Evolutionary conservation across 2,329 filamentous ascomycete genomes (phyloP).

Genomic region (Ophiosphaerella herpotricha): DNA sequence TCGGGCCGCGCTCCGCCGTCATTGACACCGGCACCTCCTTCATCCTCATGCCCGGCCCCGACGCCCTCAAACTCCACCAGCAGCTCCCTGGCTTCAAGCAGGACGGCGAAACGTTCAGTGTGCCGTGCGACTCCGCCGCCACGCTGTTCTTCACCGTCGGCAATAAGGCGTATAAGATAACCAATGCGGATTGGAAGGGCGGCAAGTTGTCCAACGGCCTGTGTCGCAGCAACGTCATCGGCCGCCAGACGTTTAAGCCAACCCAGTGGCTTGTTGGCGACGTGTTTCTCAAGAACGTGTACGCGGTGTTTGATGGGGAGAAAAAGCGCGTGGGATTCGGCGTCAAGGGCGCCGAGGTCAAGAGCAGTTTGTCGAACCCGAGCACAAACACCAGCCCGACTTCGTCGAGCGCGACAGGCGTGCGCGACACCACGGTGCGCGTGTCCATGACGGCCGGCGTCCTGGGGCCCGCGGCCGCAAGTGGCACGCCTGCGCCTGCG

Average conservation of each 20-base stretch:
- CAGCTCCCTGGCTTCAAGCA: constrained; percentile 66
- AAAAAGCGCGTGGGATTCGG: constrained; percentile 62
- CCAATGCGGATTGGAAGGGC: constrained; percentile 72
- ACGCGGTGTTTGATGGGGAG: constrained; percentile 81
- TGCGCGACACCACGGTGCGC: too few relatives aligned
- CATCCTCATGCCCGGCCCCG: constrained; percentile 70
- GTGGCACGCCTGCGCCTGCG: too few relatives aligned
- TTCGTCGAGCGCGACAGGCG: too few relatives aligned
- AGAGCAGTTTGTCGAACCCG: not conserved
- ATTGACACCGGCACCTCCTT: constrained; percentile 86
- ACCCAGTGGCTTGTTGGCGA: constrained; percentile 80
- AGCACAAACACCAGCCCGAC: too few relatives aligned
- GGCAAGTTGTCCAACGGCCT: constrained; percentile 41
- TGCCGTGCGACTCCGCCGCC: constrained; percentile 72
- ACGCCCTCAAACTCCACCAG: constrained; percentile 70
- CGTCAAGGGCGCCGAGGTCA: constrained; percentile 18
- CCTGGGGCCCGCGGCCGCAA: too few relatives aligned
- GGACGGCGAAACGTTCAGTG: constrained; percentile 65
- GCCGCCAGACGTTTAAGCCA: constrained; percentile 66
- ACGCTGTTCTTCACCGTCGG: constrained; percentile 70
- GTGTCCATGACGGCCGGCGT: too few relatives aligned
- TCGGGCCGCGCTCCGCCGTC: constrained; percentile 64
- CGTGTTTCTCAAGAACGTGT: constrained; percentile 88
- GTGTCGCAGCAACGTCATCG: constrained; percentile 74
- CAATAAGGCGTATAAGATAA: constrained; percentile 68